Evolutionary conservation across 495 filamentous ascomycete species (phyloP).

Genomic region (Penicillium malachiteum): DNA sequence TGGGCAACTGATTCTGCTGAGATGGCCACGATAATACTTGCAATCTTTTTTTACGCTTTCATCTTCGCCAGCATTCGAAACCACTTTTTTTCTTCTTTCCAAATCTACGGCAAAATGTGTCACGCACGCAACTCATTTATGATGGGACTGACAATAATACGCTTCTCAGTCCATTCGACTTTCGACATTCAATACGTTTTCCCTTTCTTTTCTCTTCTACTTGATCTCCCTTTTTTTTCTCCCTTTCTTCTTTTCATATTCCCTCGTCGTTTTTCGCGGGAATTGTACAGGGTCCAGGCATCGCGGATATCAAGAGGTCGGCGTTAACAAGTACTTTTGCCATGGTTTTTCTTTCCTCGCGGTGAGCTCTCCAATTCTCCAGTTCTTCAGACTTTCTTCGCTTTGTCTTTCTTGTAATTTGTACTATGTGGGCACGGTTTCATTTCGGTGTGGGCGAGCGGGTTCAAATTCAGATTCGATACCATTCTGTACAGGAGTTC

Average conservation of each 20-base stretch:
- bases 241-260: constrained; percentile 5
- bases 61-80: no score
- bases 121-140: no score
- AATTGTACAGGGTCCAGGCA: constrained; percentile 26
- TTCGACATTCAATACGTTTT: neutral
- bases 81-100: neutral
- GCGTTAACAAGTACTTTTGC: constrained; percentile 21
- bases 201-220: neutral
- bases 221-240: neutral
- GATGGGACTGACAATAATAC: no score
- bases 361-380: neutral
- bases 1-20: constrained; percentile 31
- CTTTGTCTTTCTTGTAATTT: constrained; percentile 9
- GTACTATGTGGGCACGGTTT: constrained; percentile 24
- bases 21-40: neutral
- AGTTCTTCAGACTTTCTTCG: constrained; percentile 1
- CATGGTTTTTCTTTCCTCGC: constrained; percentile 10
- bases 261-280: constrained; percentile 9
- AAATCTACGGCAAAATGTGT: neutral
- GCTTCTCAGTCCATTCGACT: neutral
- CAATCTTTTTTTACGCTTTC: neutral
- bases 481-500: constrained; percentile 46
- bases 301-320: constrained; percentile 19
- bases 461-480: constrained; percentile 39
- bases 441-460: constrained; percentile 16